Percentiles rank a stretch among this genome's conserved stretches.
phyloP scores from a whole-genome alignment of 164 flowering plant genomes.

The Paratinospora sagittata region DNA sequence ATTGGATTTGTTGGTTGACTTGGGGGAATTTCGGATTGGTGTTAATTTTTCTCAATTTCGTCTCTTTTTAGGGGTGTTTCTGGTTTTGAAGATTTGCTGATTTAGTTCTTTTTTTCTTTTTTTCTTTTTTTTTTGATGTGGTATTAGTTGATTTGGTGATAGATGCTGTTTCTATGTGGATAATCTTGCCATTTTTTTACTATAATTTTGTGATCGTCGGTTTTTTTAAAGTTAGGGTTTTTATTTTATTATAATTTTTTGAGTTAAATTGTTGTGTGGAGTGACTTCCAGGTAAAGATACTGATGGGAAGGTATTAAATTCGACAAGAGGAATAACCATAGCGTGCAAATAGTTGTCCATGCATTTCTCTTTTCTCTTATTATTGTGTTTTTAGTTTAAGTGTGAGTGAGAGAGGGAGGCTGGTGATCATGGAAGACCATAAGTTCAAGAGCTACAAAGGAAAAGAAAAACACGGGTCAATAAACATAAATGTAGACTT shows the following conservation, averaged over 20 bases:
- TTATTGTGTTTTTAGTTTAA: no score
- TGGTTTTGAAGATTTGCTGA: neutral
- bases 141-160: neutral
- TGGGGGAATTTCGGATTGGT: neutral
- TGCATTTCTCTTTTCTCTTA: no score
- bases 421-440: no score
- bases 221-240: neutral
- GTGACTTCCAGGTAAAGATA: no score
- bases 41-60: neutral
- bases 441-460: no score
- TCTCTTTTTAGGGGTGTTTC: neutral
- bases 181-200: neutral
- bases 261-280: neutral
- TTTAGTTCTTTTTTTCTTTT: no score
- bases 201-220: neutral
- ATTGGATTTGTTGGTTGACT: neutral
- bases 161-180: neutral
- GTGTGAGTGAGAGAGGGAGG: no score
- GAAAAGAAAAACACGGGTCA: no score
- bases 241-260: neutral
- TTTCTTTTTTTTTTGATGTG: neutral
- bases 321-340: no score
- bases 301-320: no score
- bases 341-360: no score
- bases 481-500: neutral